Evolutionary conservation across 179 eudicot species (phyloP).

Genomic region (Sideroxylon spinosum): DNA sequence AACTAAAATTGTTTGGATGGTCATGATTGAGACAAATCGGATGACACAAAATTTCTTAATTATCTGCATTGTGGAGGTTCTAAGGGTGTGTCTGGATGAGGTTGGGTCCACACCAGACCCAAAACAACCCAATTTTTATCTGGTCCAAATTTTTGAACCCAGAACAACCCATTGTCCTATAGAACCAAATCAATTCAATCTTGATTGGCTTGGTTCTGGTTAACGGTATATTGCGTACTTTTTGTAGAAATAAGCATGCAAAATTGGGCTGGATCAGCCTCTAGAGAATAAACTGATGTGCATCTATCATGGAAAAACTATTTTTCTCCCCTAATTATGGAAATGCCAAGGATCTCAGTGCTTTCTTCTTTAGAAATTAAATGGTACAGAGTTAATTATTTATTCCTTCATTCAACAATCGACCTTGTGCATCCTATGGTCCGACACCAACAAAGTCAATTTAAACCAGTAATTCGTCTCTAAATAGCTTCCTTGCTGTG

Average conservation of each 20-base stretch:
- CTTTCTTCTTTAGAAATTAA: background rate
- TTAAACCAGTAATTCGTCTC: background rate
- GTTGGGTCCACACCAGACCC: too few species aligned
- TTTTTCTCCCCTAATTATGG: background rate
- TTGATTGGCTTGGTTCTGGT: too few species aligned
- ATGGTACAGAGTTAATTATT: background rate
- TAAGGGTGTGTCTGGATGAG: background rate
- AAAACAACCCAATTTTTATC: too few species aligned
- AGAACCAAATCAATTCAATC: too few species aligned
- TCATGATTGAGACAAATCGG: constrained; percentile 1
- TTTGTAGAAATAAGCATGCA: too few species aligned
- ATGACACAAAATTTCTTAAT: background rate
- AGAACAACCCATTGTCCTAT: too few species aligned
- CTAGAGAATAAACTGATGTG: background rate
- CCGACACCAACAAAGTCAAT: background rate
- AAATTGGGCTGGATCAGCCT: too few species aligned
- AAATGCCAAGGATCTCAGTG: background rate
- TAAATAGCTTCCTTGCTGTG: background rate
- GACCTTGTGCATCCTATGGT: background rate
- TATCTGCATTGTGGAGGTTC: background rate
- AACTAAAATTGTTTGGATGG: background rate
- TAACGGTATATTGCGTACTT: too few species aligned
- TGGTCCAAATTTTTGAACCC: too few species aligned
- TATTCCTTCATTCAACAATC: background rate
- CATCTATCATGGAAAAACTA: background rate